phyloP scores from a whole-genome alignment of 2,329 filamentous ascomycete species.

The Fusarium oxysporum region DNA sequence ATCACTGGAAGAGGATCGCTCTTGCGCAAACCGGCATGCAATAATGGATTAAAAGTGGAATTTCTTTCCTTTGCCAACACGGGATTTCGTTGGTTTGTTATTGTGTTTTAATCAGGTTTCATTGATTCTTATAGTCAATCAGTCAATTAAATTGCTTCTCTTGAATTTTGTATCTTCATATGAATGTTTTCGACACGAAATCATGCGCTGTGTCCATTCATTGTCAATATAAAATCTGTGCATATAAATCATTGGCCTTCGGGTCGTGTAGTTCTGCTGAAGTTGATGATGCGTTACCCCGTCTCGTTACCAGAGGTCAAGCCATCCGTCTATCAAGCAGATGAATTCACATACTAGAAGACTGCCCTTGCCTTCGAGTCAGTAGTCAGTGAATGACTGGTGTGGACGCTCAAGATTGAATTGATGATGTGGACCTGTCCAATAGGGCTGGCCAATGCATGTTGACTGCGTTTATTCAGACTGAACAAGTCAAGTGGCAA shows the following conservation, averaged over 20 bases:
- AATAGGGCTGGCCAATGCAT: slow-evolving; percentile 7
- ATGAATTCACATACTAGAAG: not conserved
- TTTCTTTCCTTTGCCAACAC: slow-evolving; percentile 45
- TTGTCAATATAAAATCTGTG: no score
- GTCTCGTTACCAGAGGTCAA: no score
- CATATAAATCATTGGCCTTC: no score
- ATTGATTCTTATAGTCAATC: slow-evolving; percentile 16
- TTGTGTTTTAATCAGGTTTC: slow-evolving; percentile 32
- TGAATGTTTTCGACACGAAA: no score
- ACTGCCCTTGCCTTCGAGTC: not conserved
- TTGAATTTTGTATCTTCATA: not conserved
- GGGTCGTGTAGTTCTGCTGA: not conserved
- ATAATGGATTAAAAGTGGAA: slow-evolving; percentile 48
- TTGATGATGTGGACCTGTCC: not conserved
- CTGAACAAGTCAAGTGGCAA: not conserved
- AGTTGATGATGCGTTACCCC: not conserved
- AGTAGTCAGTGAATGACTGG: not conserved
- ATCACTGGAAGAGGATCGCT: slow-evolving; percentile 72
- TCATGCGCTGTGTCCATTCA: no score
- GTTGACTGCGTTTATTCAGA: not conserved
- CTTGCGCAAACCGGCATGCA: slow-evolving; percentile 54
- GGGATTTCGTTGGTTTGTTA: slow-evolving; percentile 34
- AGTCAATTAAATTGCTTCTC: slow-evolving; percentile 18
- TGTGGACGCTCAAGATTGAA: not conserved
- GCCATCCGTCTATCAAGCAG: no score